These are phyloP conservation scores for Penicillium cinerascens DNA, from an alignment of 495 filamentous ascomycete species.

Conservation along the genomic window DNA sequence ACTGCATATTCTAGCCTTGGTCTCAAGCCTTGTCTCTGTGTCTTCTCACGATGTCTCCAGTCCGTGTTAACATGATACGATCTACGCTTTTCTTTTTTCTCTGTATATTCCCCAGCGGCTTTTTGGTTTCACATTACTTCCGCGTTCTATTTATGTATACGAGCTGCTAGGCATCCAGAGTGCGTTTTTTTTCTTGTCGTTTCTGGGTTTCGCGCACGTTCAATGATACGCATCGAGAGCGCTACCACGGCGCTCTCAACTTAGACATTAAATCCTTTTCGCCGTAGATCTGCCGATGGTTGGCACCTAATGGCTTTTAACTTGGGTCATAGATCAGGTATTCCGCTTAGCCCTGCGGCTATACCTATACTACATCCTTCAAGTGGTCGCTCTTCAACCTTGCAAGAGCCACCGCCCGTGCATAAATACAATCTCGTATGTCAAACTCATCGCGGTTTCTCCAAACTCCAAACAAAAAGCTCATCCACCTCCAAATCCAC, in stretches of 20 bases:
- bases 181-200: background rate
- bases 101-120: constrained; percentile 18
- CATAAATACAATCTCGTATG: too few species aligned
- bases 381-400: too few species aligned
- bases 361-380: background rate
- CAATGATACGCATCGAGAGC: background rate
- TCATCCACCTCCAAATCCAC: constrained; percentile 26
- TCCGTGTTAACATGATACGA: background rate
- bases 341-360: too few species aligned
- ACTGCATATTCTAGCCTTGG: background rate
- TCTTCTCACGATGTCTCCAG: background rate
- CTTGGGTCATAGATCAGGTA: background rate
- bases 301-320: background rate
- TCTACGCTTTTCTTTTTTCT: background rate
- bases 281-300: background rate
- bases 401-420: too few species aligned
- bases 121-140: background rate
- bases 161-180: background rate
- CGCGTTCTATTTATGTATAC: background rate
- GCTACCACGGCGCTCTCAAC: background rate
- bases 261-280: background rate
- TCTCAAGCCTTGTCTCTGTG: background rate
- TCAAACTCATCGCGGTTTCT: background rate
- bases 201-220: background rate
- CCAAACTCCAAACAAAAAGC: constrained; percentile 46